Conservation (phyloP, 805 yeast species). For the Tetrapisispora fleetii region DNA sequence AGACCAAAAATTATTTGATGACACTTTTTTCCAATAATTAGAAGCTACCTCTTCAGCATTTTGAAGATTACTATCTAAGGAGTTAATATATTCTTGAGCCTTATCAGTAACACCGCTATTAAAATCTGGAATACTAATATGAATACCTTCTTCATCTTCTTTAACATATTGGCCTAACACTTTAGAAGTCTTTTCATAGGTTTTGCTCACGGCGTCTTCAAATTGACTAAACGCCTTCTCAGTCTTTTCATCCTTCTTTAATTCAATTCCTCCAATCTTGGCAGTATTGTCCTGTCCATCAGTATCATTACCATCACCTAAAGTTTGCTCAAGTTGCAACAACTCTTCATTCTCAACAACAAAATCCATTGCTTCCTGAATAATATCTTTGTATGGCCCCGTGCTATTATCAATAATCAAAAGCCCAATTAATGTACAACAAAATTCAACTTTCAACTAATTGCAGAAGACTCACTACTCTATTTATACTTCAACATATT, state of each 20-base stretch:
- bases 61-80: constrained; percentile 65
- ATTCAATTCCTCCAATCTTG: not conserved
- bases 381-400: not conserved
- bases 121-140: constrained; percentile 17
- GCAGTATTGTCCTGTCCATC: not conserved
- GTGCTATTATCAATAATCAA: too few species aligned
- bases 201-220: constrained; percentile 40
- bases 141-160: constrained; percentile 20
- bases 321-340: constrained; percentile 4
- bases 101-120: constrained; percentile 19
- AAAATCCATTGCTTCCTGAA: constrained; percentile 20
- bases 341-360: constrained; percentile 21
- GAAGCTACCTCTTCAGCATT: constrained; percentile 62
- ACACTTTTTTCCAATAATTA: constrained; percentile 25
- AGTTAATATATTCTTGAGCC: constrained; percentile 59
- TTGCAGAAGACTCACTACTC: too few species aligned
- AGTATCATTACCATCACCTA: not conserved
- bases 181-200: constrained; percentile 21
- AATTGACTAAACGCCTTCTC: constrained; percentile 43
- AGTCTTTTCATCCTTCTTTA: constrained; percentile 35
- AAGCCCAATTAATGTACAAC: too few species aligned
- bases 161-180: constrained; percentile 13
- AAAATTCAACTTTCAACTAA: too few species aligned
- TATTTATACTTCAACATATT: too few species aligned
- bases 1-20: constrained; percentile 23